These are phyloP conservation scores for Raphanus raphanistrum DNA, from an alignment of 345 rosid genomes.

Conservation along the genomic window DNA sequence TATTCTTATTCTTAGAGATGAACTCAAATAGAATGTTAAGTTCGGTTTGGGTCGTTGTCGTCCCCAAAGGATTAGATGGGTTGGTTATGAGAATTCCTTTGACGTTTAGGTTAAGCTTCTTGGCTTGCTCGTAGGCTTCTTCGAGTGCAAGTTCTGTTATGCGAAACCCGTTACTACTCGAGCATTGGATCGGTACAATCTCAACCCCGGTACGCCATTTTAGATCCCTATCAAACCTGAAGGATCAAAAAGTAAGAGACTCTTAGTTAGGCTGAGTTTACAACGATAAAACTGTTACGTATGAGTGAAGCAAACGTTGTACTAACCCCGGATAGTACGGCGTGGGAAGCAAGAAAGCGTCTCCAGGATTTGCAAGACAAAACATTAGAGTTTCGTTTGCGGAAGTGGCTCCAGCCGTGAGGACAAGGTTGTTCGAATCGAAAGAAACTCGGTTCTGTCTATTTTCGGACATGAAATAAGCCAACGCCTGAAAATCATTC, in stretches of 20 bases:
- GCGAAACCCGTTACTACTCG: slow-evolving; percentile 50
- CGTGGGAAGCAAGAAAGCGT: slow-evolving; percentile 73
- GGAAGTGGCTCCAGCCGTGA: slow-evolving; percentile 78
- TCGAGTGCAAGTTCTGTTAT: slow-evolving; percentile 54
- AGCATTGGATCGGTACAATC: slow-evolving; percentile 54
- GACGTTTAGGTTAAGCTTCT: slow-evolving; percentile 50
- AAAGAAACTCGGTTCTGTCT: slow-evolving; percentile 66
- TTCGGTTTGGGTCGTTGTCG: slow-evolving; percentile 51
- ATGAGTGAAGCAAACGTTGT: slow-evolving; percentile 9
- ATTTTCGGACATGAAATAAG: slow-evolving; percentile 65
- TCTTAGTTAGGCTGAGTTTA: slow-evolving; percentile 2
- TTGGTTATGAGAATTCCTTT: slow-evolving; percentile 72
- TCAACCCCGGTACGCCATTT: slow-evolving; percentile 63
- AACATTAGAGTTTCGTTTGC: slow-evolving; percentile 74
- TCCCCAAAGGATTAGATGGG: slow-evolving; percentile 81
- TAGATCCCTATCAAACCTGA: slow-evolving; percentile 67
- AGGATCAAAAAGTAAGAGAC: not conserved
- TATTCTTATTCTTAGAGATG: slow-evolving; percentile 42
- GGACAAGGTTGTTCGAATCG: slow-evolving; percentile 52
- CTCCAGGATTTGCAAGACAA: slow-evolving; percentile 41
- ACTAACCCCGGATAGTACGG: slow-evolving; percentile 84
- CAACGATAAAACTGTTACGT: slow-evolving; percentile 12
- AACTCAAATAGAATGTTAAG: slow-evolving; percentile 58
- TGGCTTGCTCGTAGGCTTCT: slow-evolving; percentile 59
- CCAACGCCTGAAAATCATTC: slow-evolving; percentile 50